These are phyloP conservation scores for Geranomyces michiganensis DNA, from an alignment of 192 early-diverging fungal genomes.

Conservation along the genomic window DNA sequence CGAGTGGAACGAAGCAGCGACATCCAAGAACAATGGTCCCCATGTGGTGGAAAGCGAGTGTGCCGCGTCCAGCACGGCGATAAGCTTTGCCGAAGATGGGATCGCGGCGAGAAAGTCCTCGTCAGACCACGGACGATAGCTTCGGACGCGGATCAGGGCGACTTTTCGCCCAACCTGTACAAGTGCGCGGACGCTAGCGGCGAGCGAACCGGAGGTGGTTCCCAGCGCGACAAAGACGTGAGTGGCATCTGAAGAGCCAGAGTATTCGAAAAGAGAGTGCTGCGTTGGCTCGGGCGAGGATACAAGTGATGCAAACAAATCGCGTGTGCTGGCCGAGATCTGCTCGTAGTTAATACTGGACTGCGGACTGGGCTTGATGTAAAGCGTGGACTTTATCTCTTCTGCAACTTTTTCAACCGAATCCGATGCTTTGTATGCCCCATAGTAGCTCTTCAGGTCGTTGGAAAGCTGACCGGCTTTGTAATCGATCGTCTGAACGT, in stretches of 20 bases:
- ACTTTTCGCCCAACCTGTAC: conserved; percentile 44
- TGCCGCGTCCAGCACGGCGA: conserved; percentile 75
- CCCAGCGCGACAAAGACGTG: conserved; percentile 80
- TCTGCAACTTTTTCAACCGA: background rate
- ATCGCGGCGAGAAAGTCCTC: conserved; percentile 68
- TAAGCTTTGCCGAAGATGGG: conserved; percentile 59
- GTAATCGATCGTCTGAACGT: background rate
- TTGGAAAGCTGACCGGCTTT: background rate
- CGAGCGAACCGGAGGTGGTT: conserved; percentile 53
- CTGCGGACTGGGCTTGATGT: conserved; percentile 34
- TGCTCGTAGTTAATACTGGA: conserved; percentile 51
- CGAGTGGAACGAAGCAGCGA: conserved; percentile 72
- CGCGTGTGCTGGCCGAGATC: conserved; percentile 54
- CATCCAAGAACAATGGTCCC: conserved; percentile 85
- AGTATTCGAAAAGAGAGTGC: conserved; percentile 79
- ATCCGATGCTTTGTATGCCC: background rate
- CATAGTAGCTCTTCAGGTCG: background rate
- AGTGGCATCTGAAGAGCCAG: conserved; percentile 69
- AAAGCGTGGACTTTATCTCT: conserved; percentile 1
- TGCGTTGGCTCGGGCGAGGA: background rate
- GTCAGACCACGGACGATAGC: conserved; percentile 84
- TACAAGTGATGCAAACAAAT: conserved; percentile 54
- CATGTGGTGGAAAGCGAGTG: conserved; percentile 62
- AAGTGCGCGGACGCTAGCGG: conserved; percentile 52
- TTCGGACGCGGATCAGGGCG: conserved; percentile 76